Conservation (phyloP, 2,329 filamentous ascomycete genomes). For the Epichloe sibirici region DNA sequence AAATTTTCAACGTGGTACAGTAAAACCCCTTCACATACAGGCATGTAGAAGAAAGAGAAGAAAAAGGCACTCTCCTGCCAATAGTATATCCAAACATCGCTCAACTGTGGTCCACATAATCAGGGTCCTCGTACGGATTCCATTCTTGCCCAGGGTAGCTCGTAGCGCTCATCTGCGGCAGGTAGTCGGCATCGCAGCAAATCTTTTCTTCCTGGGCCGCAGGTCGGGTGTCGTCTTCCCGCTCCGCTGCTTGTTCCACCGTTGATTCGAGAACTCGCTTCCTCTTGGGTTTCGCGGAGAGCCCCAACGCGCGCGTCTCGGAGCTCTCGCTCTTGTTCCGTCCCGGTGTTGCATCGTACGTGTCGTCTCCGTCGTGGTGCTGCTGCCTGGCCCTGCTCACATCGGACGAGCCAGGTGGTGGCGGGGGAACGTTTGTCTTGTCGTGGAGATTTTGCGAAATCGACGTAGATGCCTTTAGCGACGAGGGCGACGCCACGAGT, state of each 20-base stretch:
- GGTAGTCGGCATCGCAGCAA: conserved; percentile 21
- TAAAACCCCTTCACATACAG: not conserved
- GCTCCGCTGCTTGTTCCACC: conserved; percentile 17
- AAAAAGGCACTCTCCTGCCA: conserved; percentile 41
- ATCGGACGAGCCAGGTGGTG: not conserved
- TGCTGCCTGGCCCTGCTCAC: not conserved
- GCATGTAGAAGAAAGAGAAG: conserved; percentile 33
- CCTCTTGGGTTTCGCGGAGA: not conserved
- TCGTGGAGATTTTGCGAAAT: not conserved
- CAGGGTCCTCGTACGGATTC: conserved; percentile 39
- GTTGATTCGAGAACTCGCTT: not conserved
- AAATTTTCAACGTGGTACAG: not conserved
- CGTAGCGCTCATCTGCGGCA: conserved; percentile 50
- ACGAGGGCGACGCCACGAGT: not conserved
- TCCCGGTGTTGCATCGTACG: conserved; percentile 23
- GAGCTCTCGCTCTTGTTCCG: not conserved
- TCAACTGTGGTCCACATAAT: conserved; percentile 16
- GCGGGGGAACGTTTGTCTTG: not conserved
- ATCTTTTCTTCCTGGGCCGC: conserved; percentile 43
- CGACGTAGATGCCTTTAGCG: not conserved
- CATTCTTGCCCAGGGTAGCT: conserved; percentile 62
- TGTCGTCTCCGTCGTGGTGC: conserved; percentile 16
- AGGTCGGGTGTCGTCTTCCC: conserved; percentile 30
- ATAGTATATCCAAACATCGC: no score
- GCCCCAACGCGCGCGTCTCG: not conserved